Percentiles rank a stretch among this genome's conserved stretches.
Evolutionary conservation across 2,329 filamentous ascomycete genomes (phyloP).

Genomic region (Aspergillus quadricinctus): DNA sequence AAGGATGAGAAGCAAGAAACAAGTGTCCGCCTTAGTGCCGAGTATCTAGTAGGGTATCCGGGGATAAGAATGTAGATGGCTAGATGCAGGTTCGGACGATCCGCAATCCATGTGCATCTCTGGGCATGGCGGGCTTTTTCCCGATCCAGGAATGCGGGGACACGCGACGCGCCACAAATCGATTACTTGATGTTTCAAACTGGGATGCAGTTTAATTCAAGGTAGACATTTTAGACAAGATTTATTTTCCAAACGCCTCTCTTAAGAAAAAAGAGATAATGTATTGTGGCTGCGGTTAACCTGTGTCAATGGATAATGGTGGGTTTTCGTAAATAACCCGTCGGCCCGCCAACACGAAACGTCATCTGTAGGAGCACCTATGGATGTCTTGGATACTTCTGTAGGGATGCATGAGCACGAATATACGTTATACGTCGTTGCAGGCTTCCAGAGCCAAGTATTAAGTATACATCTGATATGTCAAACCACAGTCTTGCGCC

Average conservation of each 20-base stretch:
- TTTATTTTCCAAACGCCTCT: not conserved
- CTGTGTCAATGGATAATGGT: not conserved
- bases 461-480: not conserved
- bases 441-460: constrained; percentile 8
- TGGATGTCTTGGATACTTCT: not conserved
- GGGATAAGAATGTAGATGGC: not conserved
- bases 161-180: constrained; percentile 9
- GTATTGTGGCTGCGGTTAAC: not conserved
- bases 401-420: not conserved
- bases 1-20: not conserved
- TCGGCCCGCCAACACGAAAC: not conserved
- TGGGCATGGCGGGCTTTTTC: constrained; percentile 4
- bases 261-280: not conserved
- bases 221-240: no score
- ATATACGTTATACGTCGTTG: constrained; percentile 1
- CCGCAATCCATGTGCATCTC: not conserved
- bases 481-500: constrained; percentile 1
- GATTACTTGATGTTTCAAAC: not conserved
- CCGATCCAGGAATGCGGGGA: constrained; percentile 20
- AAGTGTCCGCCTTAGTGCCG: not conserved
- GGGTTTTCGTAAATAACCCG: not conserved
- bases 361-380: not conserved
- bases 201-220: no score
- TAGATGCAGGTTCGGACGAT: not conserved
- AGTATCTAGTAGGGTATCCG: not conserved